phyloP scores from a whole-genome alignment of 805 yeast species.

The Zygosaccharomyces lentus region DNA sequence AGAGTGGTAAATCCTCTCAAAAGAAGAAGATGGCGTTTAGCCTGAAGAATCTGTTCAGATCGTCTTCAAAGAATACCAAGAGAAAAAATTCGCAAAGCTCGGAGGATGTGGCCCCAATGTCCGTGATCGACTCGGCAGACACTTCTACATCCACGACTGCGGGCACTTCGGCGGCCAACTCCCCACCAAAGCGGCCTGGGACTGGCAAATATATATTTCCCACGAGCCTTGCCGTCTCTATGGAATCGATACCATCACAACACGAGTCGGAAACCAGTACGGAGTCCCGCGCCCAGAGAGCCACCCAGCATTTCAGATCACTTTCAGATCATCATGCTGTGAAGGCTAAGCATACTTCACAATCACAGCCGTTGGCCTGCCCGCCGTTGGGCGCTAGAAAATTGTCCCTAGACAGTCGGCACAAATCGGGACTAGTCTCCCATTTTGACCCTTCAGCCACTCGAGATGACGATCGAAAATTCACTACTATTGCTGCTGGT shows the following conservation, averaged over 20 bases:
- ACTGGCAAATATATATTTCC: constrained; percentile 15
- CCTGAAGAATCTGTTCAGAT: constrained; percentile 30
- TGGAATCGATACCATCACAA: constrained; percentile 11
- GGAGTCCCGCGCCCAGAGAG: not conserved
- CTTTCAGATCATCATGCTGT: constrained; percentile 11
- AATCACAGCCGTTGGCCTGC: not conserved
- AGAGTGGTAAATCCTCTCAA: constrained; percentile 12
- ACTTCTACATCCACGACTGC: not conserved
- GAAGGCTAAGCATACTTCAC: not conserved
- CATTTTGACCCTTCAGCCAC: constrained; percentile 8
- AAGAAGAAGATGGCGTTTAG: constrained; percentile 31
- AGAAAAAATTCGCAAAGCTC: constrained; percentile 4
- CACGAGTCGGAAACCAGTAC: not conserved
- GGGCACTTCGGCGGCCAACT: constrained; percentile 10
- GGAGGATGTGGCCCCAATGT: constrained; percentile 5
- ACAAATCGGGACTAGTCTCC: constrained; percentile 6
- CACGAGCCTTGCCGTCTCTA: constrained; percentile 18
- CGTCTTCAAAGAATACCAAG: constrained; percentile 28
- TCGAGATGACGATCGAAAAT: constrained; percentile 3
- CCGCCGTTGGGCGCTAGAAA: constrained; percentile 2
- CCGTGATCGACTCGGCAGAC: not conserved
- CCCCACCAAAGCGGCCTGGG: constrained; percentile 3
- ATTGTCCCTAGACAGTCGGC: constrained; percentile 14
- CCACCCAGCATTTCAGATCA: constrained; percentile 16
- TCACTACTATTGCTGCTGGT: constrained; percentile 3